phyloP scores from a whole-genome alignment of 1,284 basidiomycete genomes.

The Ustilago cynodontis region DNA sequence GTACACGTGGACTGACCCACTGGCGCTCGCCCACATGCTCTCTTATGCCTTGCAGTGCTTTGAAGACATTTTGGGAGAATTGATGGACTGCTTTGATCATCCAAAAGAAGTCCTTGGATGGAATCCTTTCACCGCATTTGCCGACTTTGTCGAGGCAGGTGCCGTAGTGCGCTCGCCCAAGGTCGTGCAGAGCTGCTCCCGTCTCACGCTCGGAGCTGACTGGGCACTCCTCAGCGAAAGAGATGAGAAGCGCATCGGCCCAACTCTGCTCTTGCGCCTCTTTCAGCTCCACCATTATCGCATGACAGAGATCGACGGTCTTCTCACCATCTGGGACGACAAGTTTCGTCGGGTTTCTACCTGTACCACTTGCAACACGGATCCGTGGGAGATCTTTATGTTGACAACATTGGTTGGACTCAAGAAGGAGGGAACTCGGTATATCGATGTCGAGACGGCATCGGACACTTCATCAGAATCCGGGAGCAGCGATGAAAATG shows the following conservation, averaged over 20 bases:
- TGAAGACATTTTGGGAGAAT: constrained; percentile 15
- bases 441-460: constrained; percentile 31
- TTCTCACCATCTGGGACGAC: constrained; percentile 13
- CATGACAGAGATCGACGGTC: constrained; percentile 8
- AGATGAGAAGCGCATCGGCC: constrained; percentile 18
- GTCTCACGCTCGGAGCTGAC: constrained; percentile 27
- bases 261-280: neutral
- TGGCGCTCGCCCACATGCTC: too few relatives aligned
- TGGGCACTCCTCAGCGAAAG: neutral
- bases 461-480: constrained; percentile 30
- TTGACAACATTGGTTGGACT: constrained; percentile 15
- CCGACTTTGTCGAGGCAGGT: constrained; percentile 28
- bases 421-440: constrained; percentile 18
- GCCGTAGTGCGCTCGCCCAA: constrained; percentile 14
- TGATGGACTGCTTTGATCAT: constrained; percentile 46
- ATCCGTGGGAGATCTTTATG: constrained; percentile 34
- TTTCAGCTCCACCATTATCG: constrained; percentile 7
- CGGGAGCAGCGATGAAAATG: neutral
- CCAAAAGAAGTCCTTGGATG: constrained; percentile 23
- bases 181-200: constrained; percentile 15
- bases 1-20: too few relatives aligned
- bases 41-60: constrained; percentile 5
- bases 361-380: constrained; percentile 20
- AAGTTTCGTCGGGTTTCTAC: constrained; percentile 28
- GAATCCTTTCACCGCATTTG: constrained; percentile 30